Evolutionary conservation across 2,329 filamentous ascomycete genomes (phyloP).

Genomic region (Rutstroemia sp.): DNA sequence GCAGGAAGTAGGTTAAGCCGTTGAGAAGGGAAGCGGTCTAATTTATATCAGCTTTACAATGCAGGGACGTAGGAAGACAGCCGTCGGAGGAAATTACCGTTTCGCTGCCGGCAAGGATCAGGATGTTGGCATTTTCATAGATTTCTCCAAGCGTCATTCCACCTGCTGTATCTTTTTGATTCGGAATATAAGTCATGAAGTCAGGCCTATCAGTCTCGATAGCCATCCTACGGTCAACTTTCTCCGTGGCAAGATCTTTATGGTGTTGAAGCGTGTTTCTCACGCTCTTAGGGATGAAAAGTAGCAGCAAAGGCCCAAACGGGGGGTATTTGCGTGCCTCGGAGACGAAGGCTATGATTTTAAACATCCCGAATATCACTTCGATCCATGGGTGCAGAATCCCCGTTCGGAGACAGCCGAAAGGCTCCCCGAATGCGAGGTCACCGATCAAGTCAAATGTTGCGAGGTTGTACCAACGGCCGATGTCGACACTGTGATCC

Average conservation of each 20-base stretch:
- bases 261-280: not conserved
- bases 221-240: not conserved
- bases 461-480: slow-evolving; percentile 30
- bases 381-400: not conserved
- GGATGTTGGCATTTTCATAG: not conserved
- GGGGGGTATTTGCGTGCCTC: not conserved
- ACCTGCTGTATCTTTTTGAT: slow-evolving; percentile 1
- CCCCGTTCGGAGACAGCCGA: slow-evolving; percentile 25
- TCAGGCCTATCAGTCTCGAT: not conserved
- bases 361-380: not conserved
- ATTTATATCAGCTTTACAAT: slow-evolving; percentile 8
- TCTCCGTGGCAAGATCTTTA: not conserved
- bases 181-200: slow-evolving; percentile 7
- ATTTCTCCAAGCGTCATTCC: slow-evolving; percentile 5
- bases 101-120: slow-evolving; percentile 6
- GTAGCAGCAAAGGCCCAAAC: not conserved
- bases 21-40: slow-evolving; percentile 29
- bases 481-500: slow-evolving; percentile 12
- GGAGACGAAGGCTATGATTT: not conserved
- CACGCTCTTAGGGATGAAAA: not conserved
- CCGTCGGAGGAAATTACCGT: not conserved
- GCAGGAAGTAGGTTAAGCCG: slow-evolving; percentile 38
- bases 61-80: slow-evolving; percentile 15
- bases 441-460: slow-evolving; percentile 37
- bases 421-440: slow-evolving; percentile 37